phyloP scores from a whole-genome alignment of 371 early-diverging fungal genomes.

The Mortierella sp. region DNA sequence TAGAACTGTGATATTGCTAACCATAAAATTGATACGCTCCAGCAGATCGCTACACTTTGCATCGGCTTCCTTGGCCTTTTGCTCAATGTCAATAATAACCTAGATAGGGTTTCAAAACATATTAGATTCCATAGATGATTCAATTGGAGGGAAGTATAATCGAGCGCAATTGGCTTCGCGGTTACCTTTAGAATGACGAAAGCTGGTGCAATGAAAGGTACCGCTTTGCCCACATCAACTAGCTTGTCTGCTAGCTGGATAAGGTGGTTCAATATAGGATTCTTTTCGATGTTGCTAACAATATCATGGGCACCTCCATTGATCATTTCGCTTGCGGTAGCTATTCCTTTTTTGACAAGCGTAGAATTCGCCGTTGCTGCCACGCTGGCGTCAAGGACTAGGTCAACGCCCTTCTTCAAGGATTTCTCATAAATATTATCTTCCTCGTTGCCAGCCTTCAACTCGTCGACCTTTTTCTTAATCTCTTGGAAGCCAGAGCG shows the following conservation, averaged over 20 bases:
- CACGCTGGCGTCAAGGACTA: constrained; percentile 10
- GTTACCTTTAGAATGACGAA: constrained; percentile 58
- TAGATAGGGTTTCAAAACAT: constrained; percentile 6
- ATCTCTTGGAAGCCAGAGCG: constrained; percentile 17
- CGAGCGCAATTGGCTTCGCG: background rate
- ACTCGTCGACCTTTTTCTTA: constrained; percentile 13
- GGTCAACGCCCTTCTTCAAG: constrained; percentile 22
- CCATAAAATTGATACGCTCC: constrained; percentile 65
- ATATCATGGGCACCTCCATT: constrained; percentile 8
- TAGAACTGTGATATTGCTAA: constrained; percentile 58
- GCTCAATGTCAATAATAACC: constrained; percentile 62
- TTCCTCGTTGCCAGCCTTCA: background rate
- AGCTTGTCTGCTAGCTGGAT: constrained; percentile 57
- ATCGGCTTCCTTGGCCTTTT: constrained; percentile 60
- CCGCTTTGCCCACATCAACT: constrained; percentile 59
- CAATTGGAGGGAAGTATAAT: background rate
- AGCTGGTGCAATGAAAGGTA: constrained; percentile 63
- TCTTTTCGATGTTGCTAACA: constrained; percentile 25
- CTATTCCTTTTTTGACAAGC: constrained; percentile 19
- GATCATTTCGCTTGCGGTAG: constrained; percentile 19
- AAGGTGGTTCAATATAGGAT: constrained; percentile 40
- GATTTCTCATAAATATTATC: constrained; percentile 10
- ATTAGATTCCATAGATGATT: background rate
- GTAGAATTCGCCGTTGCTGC: constrained; percentile 6
- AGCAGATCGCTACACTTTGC: constrained; percentile 61